These are phyloP conservation scores for Hypoxylon sp. DNA, from an alignment of 2,329 filamentous ascomycete species.

Conservation along the genomic window DNA sequence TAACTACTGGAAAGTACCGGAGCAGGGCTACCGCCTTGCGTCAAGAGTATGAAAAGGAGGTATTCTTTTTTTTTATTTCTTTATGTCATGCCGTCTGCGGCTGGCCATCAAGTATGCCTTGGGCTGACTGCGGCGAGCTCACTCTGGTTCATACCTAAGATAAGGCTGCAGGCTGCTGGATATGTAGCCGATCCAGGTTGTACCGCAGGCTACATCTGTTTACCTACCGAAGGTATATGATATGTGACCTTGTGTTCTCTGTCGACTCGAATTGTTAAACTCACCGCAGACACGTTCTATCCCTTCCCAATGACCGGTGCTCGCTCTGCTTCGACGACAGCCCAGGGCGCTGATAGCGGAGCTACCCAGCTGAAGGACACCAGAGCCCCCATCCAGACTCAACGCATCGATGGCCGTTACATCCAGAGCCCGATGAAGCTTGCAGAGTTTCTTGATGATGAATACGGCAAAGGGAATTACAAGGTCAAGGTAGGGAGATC, in stretches of 20 bases:
- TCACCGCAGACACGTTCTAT: too few species aligned
- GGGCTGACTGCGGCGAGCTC: neutral
- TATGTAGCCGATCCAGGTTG: neutral
- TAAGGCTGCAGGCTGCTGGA: neutral
- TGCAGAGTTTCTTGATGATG: conserved; percentile 5
- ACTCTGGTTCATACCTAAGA: too few species aligned
- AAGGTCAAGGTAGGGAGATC: conserved; percentile 8
- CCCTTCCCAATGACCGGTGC: conserved; percentile 9
- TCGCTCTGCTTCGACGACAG: neutral
- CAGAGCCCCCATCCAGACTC: conserved; percentile 3
- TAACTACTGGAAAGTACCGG: too few species aligned
- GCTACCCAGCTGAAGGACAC: neutral
- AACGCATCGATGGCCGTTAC: conserved; percentile 17
- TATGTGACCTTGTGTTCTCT: too few species aligned
- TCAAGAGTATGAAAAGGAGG: too few species aligned
- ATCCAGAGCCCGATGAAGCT: conserved; percentile 12
- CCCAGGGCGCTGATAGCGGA: neutral
- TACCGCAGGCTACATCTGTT: too few species aligned
- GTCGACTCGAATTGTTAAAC: too few species aligned
- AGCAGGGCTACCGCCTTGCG: too few species aligned
- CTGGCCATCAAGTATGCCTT: neutral
- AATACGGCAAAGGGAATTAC: conserved; percentile 18
- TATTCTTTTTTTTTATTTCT: neutral
- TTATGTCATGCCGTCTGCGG: neutral
- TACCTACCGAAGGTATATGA: too few species aligned